Evolutionary conservation across 208 protist genomes (phyloP).

Genomic region (Acanthamoeba triangularis): DNA sequence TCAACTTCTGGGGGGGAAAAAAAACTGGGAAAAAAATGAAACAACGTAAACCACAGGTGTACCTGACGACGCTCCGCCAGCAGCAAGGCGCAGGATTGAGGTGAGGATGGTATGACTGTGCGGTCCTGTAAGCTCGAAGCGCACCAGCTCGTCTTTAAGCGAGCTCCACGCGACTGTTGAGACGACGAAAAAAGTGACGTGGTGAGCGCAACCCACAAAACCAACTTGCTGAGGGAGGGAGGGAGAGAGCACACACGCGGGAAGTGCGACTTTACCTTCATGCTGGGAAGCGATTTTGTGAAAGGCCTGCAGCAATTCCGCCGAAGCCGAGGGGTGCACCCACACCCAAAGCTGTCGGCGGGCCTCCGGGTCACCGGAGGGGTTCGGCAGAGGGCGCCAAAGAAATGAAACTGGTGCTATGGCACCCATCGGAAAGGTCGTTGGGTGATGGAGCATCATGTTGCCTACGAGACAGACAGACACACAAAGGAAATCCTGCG

Average conservation of each 20-base stretch:
- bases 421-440: conserved; percentile 78
- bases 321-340: conserved; percentile 78
- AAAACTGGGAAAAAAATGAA: no score
- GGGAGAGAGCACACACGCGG: background rate
- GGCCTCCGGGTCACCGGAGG: background rate
- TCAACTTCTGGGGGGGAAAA: background rate
- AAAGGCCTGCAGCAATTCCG: conserved; percentile 4
- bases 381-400: conserved; percentile 22
- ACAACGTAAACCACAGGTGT: no score
- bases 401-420: conserved; percentile 55
- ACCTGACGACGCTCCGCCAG: background rate
- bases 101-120: conserved; percentile 77
- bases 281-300: background rate
- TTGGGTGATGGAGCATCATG: conserved; percentile 76
- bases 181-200: background rate
- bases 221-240: background rate
- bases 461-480: conserved; percentile 1
- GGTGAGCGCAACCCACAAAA: background rate
- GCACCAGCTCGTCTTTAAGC: conserved; percentile 76
- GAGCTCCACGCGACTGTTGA: conserved; percentile 52
- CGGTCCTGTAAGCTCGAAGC: conserved; percentile 83
- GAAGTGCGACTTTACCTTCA: background rate
- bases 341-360: conserved; percentile 78
- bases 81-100: conserved; percentile 60
- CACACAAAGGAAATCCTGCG: background rate